Conservation (phyloP, 176 grass and related monocot genomes). For the Poa pratensis region DNA sequence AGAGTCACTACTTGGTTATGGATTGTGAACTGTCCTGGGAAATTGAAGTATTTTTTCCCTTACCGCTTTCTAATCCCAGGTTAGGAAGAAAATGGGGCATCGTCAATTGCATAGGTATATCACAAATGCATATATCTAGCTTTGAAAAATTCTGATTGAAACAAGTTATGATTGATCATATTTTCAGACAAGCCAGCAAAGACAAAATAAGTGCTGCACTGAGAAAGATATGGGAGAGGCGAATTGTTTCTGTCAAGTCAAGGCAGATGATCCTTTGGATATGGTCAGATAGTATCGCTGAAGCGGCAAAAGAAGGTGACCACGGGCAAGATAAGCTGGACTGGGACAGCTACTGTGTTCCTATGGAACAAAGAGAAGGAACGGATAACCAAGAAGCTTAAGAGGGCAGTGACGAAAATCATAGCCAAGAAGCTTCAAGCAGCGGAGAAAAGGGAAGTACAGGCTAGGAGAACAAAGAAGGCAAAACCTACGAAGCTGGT, state of each 20-base stretch:
- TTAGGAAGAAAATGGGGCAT: slow-evolving; percentile 82
- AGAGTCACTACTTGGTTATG: slow-evolving; percentile 35
- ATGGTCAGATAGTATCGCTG: slow-evolving; percentile 73
- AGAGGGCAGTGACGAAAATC: slow-evolving; percentile 37
- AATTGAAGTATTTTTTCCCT: slow-evolving; percentile 22
- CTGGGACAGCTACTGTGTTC: slow-evolving; percentile 73
- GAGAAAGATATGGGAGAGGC: slow-evolving; percentile 64
- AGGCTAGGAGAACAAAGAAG: slow-evolving; percentile 13
- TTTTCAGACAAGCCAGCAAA: slow-evolving; percentile 67
- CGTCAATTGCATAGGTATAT: slow-evolving; percentile 69
- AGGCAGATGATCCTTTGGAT: slow-evolving; percentile 46
- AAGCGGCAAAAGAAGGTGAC: slow-evolving; percentile 62
- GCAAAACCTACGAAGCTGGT: slow-evolving; percentile 40
- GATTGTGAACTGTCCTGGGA: not conserved
- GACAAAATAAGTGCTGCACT: slow-evolving; percentile 66
- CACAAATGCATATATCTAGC: not conserved
- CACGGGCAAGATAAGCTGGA: slow-evolving; percentile 58
- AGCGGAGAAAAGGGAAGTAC: slow-evolving; percentile 40
- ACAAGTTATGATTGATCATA: slow-evolving; percentile 16
- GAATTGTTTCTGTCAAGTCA: slow-evolving; percentile 47
- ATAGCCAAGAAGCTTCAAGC: slow-evolving; percentile 32
- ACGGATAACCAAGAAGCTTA: slow-evolving; percentile 47
- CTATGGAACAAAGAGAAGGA: slow-evolving; percentile 49
- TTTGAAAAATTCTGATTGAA: slow-evolving; percentile 11
- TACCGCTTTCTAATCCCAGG: slow-evolving; percentile 50